Evolutionary conservation across 371 early-diverging fungal species (phyloP).

Genomic region (Syncephalastrum racemosum): DNA sequence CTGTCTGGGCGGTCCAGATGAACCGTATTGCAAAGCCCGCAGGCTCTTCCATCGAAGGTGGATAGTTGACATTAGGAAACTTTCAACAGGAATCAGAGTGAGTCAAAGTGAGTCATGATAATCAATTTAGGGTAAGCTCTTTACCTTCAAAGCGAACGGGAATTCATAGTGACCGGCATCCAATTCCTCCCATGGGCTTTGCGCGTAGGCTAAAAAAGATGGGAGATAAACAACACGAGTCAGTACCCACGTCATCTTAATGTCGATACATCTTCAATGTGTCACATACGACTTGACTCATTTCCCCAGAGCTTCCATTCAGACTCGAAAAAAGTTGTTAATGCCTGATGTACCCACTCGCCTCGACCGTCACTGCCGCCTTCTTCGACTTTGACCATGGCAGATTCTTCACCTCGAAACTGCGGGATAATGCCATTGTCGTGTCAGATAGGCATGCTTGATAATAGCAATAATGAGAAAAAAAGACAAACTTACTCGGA

Average conservation of each 20-base stretch:
- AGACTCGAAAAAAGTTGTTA: conserved; percentile 48
- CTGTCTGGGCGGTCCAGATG: conserved; percentile 58
- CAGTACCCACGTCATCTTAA: not conserved
- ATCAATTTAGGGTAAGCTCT: not conserved
- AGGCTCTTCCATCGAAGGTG: conserved; percentile 49
- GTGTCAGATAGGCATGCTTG: too few species aligned
- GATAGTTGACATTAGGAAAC: conserved; percentile 56
- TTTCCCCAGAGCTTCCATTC: conserved; percentile 50
- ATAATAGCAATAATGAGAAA: not conserved
- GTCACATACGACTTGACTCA: conserved; percentile 39
- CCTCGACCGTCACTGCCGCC: conserved; percentile 29
- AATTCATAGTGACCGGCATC: conserved; percentile 52
- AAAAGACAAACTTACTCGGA: not conserved
- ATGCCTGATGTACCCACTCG: conserved; percentile 43
- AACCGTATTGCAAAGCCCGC: conserved; percentile 45
- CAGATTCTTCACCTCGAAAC: conserved; percentile 54
- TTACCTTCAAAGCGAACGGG: conserved; percentile 63
- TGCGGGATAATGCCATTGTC: conserved; percentile 1
- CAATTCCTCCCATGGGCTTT: conserved; percentile 57
- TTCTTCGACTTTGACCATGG: conserved; percentile 48
- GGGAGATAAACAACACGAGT: not conserved
- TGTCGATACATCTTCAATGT: not conserved
- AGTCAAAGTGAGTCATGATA: not conserved
- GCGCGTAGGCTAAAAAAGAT: conserved; percentile 31
- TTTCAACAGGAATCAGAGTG: conserved; percentile 5